Base-by-base conservation (phyloP, 331 rosid genomes). In the Saraca asoca region DNA sequence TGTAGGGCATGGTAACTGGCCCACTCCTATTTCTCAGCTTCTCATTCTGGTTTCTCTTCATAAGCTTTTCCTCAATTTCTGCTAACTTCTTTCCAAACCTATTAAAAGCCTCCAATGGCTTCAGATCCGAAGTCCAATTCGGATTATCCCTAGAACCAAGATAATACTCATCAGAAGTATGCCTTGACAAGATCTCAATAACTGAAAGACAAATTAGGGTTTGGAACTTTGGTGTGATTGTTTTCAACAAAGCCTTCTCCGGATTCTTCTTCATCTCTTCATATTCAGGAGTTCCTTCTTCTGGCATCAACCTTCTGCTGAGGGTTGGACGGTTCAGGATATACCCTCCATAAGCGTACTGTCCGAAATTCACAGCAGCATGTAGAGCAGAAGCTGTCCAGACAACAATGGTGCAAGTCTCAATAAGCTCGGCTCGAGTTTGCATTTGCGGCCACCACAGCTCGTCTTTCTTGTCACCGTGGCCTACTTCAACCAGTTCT, bases 311-410 rank as follows among this genome's bases (percentile, higher is more conserved):
- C 41, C 73, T 57, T 12, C 88, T 72, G 69, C 95, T 90, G 0
- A 73, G 0, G 0, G 88, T 73, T 2, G 96, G 91, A 6, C 95
- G 81, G 69, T 83, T 85, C 0, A 89, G 85, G 9, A 73, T 62
- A 45, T 67, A 85, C 4, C 96, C 95, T 2, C 85, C 89, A 8
- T 85, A 87, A 50, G 89, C 82, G 15, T 83, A 89, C 67, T 87
- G 89, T 9, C 96, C 95, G 24, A 87, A 89, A 65, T 89, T 89
- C 16, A 81, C 76, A 1, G 95, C 96, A 3, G 90, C 96, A 55
- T 87, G 96, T 11, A 90, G 88, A 0, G 96, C 96, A 7, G 95
- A 90, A 66, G 91, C 59, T 43, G 66, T 80, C 96, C 88, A 90
- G 62, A 87, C 85, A 64, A 83, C 38, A 34, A 72, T 87, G 0